Evolutionary conservation across 2,329 filamentous ascomycete species (phyloP), one percentile per base, ranked within the genome.

Genomic region (Fusarium globosum): DNA sequence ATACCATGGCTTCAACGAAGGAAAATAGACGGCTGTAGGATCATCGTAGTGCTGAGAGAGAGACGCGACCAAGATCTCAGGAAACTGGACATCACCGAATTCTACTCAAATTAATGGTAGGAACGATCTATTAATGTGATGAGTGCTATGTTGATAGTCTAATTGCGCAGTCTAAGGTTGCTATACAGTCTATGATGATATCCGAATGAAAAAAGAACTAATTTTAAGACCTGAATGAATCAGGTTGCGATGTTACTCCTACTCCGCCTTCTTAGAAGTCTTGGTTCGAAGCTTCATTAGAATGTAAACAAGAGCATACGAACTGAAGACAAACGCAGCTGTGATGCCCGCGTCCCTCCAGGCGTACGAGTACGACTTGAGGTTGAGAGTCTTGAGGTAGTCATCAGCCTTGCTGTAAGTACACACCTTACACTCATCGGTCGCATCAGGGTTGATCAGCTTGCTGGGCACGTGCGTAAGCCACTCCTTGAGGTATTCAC

Each of bases 291-390:
- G 79, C 80, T 86, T 86, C 85, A 87, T 87, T 60, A 87, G 76
- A 5, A 75, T 65, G 63, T 83, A 86, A 12, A 87, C 85, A 56
- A 86, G 49, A 0, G 77, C 78, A 60, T 92, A 92, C 3, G 85
- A 87, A 62, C 85, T 87, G 43, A 89, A 67, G 2, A 83, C 86
- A 72, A 91, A 91, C 10, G 89, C 81, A 4, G 86, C 87, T 6
- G 88, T 85, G 53, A 92, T 89, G 0, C 78, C 91, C 0, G 89
- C 88, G 79, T 93, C 86, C 55, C 92, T 85, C 92, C 92, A 94
- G 0, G 90, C 91, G 73, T 90, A 90, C 68, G 85, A 88, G 72
- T 92, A 89, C 8, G 89, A 85, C 3, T 84, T 83, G 13, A 93
- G 75, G 76, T 93, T 92, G 18, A 93, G 71, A 0, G 85, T 88